Evolutionary conservation across 2,329 filamentous ascomycete genomes (phyloP), one percentile per base, ranked within the genome.

Genomic region (Zalaria sp.): DNA sequence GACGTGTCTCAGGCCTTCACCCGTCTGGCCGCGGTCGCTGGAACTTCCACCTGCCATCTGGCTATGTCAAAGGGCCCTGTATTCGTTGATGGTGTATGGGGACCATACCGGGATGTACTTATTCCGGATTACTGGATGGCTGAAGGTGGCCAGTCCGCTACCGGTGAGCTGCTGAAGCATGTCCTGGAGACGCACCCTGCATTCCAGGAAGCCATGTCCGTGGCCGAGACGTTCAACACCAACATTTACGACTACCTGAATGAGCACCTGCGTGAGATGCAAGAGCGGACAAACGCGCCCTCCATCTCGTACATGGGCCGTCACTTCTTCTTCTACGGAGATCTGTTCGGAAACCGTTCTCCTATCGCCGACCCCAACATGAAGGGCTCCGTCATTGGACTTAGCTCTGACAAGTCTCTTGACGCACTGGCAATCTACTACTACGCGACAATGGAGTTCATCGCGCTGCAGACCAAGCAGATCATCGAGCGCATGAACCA

Each of bases 301-400:
- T 78, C 77, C 40, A 74, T 96, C 47, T 81, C 85, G 11, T 93
- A 88, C 61, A 71, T 98, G 2, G 87, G 79, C 8, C 83, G 89
- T 5, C 89, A 98, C 63, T 83, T 93, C 67, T 98, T 98, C 76
- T 93, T 98, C 69, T 98, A 98, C 61, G 91, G 91, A 48, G 91
- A 98, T 57, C 72, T 96, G 3, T 96, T 93, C 73, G 91, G 91
- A 46, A 98, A 98, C 67, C 81, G 91, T 34, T 94, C 87, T 18
- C 91, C 91, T 1, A 75, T 98, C 44, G 89, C 91, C 3, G 88
- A 98, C 57, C 72, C 89, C 26, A 83, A 79, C 64, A 98, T 98
- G 91, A 83, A 82, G 50, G 91, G 91, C 26, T 79, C 84, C 5
- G 76, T 94, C 48, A 79, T 95, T 47, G 91, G 91, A 11, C 69